phyloP scores from a whole-genome alignment of 306 rosid species.

The Cicer arietinum region DNA sequence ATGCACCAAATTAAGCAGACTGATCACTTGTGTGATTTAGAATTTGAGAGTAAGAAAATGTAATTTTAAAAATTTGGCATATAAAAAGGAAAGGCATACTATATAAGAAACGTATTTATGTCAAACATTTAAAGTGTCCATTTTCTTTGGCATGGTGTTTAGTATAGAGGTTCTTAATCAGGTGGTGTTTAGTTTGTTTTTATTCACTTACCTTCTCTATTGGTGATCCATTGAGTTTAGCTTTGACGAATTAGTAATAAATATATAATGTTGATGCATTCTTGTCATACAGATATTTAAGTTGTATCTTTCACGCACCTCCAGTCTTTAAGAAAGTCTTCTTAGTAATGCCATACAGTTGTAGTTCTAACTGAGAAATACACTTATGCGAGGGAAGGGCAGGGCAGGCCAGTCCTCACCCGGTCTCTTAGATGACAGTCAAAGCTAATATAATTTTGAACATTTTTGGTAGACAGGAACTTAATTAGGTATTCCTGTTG shows the following conservation, averaged over 20 bases:
- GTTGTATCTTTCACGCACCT: slow-evolving; percentile 3
- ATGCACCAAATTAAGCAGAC: slow-evolving; percentile 41
- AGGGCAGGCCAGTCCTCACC: slow-evolving; percentile 19
- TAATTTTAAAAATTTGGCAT: slow-evolving; percentile 14
- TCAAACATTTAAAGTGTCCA: slow-evolving; percentile 9
- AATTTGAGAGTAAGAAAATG: slow-evolving; percentile 24
- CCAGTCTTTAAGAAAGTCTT: slow-evolving; percentile 23
- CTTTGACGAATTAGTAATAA: slow-evolving; percentile 1
- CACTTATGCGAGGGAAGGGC: slow-evolving; percentile 3
- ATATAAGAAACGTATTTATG: slow-evolving; percentile 14
- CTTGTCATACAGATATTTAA: slow-evolving; percentile 1
- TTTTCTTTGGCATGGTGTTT: background rate
- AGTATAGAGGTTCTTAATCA: slow-evolving; percentile 21
- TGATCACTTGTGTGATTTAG: slow-evolving; percentile 19
- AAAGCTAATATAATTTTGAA: slow-evolving; percentile 10
- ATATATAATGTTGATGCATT: slow-evolving; percentile 19
- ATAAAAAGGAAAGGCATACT: slow-evolving; percentile 8
- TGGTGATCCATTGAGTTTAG: slow-evolving; percentile 27
- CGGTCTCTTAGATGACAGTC: background rate
- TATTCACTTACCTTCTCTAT: background rate
- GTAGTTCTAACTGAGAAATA: slow-evolving; percentile 29
- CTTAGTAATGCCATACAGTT: slow-evolving; percentile 11
- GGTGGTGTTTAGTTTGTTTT: slow-evolving; percentile 10
- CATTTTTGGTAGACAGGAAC: background rate
- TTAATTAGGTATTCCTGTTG: background rate